Conservation (phyloP, 495 filamentous ascomycete species). For the Penicillium lividum region DNA sequence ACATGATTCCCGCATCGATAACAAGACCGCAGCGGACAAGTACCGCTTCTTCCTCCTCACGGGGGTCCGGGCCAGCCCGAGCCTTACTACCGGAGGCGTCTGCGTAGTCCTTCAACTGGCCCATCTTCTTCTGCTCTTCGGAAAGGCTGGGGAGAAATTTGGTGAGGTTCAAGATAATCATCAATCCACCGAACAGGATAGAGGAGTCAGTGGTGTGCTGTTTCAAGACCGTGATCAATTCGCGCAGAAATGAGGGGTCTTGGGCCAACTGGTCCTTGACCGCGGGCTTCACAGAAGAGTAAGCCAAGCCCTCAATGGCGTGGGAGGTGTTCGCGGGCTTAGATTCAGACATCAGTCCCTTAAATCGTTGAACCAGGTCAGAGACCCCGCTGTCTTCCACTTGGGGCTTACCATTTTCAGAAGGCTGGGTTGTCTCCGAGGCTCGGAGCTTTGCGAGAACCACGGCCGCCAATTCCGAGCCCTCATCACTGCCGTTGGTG, state of each 20-base stretch:
- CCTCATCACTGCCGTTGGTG: conserved; percentile 62
- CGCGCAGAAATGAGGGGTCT: conserved; percentile 64
- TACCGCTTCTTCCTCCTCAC: conserved; percentile 74
- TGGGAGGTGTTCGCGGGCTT: conserved; percentile 58
- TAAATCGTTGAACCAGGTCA: conserved; percentile 77
- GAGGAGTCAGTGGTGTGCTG: conserved; percentile 62
- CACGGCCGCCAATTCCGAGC: conserved; percentile 76
- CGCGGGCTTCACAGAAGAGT: conserved; percentile 76
- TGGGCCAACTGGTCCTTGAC: conserved; percentile 77
- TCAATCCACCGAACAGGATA: conserved; percentile 81
- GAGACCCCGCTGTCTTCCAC: conserved; percentile 58
- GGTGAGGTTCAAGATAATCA: conserved; percentile 79
- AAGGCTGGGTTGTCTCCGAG: conserved; percentile 42
- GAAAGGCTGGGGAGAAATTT: conserved; percentile 74
- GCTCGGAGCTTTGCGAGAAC: conserved; percentile 74
- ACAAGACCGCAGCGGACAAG: conserved; percentile 72
- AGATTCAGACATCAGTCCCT: conserved; percentile 66
- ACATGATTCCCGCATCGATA: conserved; percentile 72
- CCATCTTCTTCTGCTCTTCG: conserved; percentile 89
- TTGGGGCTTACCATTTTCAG: conserved; percentile 42
- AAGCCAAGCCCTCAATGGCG: conserved; percentile 91
- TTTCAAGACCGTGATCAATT: conserved; percentile 64
- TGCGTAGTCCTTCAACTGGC: conserved; percentile 89
- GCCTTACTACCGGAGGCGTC: conserved; percentile 66
- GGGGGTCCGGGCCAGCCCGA: conserved; percentile 58